These are phyloP conservation scores for Protomyces inundatus DNA, from an alignment of 1,139 yeast species.

Conservation along the genomic window DNA sequence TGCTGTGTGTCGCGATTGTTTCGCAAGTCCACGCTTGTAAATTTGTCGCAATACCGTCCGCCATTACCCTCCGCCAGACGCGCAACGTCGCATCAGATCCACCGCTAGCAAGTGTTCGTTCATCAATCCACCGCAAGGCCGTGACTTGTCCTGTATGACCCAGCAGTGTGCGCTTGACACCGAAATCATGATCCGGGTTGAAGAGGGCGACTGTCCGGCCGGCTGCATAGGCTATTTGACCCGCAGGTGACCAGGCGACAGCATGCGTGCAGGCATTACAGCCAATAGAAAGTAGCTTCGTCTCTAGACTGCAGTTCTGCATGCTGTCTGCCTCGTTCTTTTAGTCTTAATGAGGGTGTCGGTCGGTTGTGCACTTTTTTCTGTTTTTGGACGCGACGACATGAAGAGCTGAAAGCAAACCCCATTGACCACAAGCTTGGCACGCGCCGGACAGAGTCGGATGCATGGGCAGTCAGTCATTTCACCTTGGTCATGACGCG, in stretches of 20 bases:
- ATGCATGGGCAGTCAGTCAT: no score
- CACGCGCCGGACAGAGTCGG: no score
- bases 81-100: conserved; percentile 60
- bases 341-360: no score
- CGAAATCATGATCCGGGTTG: conserved; percentile 24
- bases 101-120: conserved; percentile 52
- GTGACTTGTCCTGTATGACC: conserved; percentile 39
- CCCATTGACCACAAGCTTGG: no score
- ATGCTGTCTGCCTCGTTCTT: no score
- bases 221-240: conserved; percentile 24
- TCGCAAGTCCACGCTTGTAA: conserved; percentile 31
- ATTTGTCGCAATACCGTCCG: conserved; percentile 31
- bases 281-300: background rate
- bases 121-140: conserved; percentile 37
- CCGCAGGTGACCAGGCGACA: conserved; percentile 12
- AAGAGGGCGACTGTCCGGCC: conserved; percentile 16
- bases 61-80: conserved; percentile 50
- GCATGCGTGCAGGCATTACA: conserved; percentile 23
- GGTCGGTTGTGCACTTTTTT: no score
- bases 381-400: no score
- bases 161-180: conserved; percentile 35
- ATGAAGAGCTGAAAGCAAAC: no score
- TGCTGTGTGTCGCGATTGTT: conserved; percentile 43
- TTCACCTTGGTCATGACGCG: no score
- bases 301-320: background rate